These are phyloP conservation scores for Xerocomus cyaneibrunnescens DNA, from an alignment of 1,284 basidiomycete genomes.

Conservation along the genomic window DNA sequence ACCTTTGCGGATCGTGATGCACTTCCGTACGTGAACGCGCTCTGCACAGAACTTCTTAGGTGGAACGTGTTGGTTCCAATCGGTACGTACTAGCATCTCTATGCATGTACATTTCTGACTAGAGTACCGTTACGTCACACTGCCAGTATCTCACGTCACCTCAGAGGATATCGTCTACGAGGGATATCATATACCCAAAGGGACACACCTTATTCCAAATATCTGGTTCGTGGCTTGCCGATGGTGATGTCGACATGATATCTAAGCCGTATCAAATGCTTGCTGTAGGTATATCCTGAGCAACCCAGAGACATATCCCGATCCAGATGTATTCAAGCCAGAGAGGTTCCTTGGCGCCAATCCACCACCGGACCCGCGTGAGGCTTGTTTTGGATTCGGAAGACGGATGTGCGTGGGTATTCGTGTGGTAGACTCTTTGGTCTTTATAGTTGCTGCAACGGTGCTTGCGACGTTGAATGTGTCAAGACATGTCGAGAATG, in stretches of 20 bases:
- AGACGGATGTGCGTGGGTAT: constrained; percentile 11
- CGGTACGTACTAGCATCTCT: not conserved
- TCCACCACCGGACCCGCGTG: not conserved
- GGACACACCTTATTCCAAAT: not conserved
- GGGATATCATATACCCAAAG: not conserved
- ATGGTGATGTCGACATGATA: not conserved
- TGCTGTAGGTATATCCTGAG: not conserved
- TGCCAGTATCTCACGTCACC: not conserved
- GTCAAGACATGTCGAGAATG: constrained; percentile 9
- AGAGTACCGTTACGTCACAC: not conserved
- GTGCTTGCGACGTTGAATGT: constrained; percentile 18
- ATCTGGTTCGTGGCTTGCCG: not conserved
- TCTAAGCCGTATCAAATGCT: not conserved
- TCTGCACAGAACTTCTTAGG: not conserved
- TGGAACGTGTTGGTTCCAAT: not conserved
- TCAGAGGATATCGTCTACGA: not conserved
- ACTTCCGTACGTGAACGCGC: not conserved
- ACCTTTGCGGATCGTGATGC: not conserved
- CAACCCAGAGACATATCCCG: not conserved
- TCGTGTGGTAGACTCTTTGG: constrained; percentile 13
- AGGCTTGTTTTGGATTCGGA: constrained; percentile 8
- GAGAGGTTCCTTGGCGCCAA: constrained; percentile 1
- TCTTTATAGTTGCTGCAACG: constrained; percentile 19
- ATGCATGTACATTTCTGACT: not conserved
- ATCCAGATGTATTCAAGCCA: not conserved